A percentile compares a stretch with the other conserved stretches of the same genome.
These are phyloP conservation scores for Trypanosoma boissoni DNA, from an alignment of 208 protist genomes.

Conservation along the genomic window DNA sequence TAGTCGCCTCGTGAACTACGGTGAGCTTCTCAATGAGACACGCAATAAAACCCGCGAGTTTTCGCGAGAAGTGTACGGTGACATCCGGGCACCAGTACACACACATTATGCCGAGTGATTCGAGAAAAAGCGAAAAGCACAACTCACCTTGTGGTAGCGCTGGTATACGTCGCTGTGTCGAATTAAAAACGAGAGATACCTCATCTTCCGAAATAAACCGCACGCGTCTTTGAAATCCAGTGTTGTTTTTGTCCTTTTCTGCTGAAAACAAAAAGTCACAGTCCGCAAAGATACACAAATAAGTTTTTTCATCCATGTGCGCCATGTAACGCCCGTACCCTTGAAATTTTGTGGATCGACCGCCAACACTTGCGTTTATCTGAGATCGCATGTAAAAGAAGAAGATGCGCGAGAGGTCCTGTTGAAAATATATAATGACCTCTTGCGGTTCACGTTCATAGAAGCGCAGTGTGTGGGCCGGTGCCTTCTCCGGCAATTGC, in stretches of 20 bases:
- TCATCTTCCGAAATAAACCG: conserved; percentile 45
- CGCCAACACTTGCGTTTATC: conserved; percentile 33
- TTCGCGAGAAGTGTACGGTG: conserved; percentile 58
- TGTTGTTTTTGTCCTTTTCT: conserved; percentile 6
- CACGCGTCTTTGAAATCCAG: conserved; percentile 15
- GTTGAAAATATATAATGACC: conserved; percentile 63
- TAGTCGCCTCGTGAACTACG: conserved; percentile 40
- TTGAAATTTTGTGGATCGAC: conserved; percentile 47
- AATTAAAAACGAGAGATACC: conserved; percentile 31
- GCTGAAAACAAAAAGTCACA: conserved; percentile 52
- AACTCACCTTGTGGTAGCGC: conserved; percentile 33
- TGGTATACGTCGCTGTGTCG: conserved; percentile 12
- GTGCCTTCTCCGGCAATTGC: conserved; percentile 23
- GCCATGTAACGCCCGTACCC: conserved; percentile 65
- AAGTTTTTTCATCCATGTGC: conserved; percentile 41
- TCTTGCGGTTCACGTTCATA: conserved; percentile 43
- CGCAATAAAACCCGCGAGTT: conserved; percentile 67
- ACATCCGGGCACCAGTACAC: conserved; percentile 82
- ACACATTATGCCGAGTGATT: conserved; percentile 43
- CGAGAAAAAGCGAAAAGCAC: conserved; percentile 72
- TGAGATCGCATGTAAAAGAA: conserved; percentile 83
- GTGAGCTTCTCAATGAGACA: conserved; percentile 57
- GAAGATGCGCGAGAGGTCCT: conserved; percentile 71
- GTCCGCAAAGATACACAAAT: conserved; percentile 64
- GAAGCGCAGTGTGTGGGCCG: conserved; percentile 31